phyloP scores from a whole-genome alignment of 2,329 filamentous ascomycete genomes.

The Paecilomyces formosus region DNA sequence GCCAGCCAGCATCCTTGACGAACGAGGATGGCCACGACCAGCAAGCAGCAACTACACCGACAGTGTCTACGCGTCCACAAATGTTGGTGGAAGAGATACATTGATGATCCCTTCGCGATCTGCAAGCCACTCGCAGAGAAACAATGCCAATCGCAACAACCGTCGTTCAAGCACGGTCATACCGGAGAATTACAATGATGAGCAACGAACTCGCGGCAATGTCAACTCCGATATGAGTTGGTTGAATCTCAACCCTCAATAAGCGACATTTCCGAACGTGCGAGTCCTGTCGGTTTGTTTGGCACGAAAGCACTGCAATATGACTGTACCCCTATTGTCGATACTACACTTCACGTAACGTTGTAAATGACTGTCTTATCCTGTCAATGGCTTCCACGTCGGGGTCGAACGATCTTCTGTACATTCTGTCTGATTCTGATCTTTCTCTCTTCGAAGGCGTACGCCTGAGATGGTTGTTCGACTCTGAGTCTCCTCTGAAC shows the following conservation, averaged over 20 bases:
- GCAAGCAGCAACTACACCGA: conserved; percentile 31
- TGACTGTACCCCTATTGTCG: not conserved
- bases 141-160: conserved; percentile 12
- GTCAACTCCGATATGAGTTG: conserved; percentile 38
- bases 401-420: not conserved
- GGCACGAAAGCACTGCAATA: not conserved
- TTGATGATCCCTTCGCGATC: conserved; percentile 9
- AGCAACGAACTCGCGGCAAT: conserved; percentile 13
- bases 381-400: not conserved
- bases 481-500: not conserved
- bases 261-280: not conserved
- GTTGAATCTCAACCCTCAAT: conserved; percentile 28
- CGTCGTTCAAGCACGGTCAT: conserved; percentile 25
- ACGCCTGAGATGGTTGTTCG: not conserved
- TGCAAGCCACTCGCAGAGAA: conserved; percentile 9
- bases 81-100: conserved; percentile 16
- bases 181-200: conserved; percentile 18
- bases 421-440: not conserved
- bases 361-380: not conserved
- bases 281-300: not conserved
- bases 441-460: not conserved
- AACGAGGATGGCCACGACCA: conserved; percentile 16
- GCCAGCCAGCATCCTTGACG: conserved; percentile 15
- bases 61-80: conserved; percentile 27
- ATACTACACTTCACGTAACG: not conserved